These are phyloP conservation scores for Monosporozyma unispora DNA, from an alignment of 805 yeast genomes.

Conservation along the genomic window DNA sequence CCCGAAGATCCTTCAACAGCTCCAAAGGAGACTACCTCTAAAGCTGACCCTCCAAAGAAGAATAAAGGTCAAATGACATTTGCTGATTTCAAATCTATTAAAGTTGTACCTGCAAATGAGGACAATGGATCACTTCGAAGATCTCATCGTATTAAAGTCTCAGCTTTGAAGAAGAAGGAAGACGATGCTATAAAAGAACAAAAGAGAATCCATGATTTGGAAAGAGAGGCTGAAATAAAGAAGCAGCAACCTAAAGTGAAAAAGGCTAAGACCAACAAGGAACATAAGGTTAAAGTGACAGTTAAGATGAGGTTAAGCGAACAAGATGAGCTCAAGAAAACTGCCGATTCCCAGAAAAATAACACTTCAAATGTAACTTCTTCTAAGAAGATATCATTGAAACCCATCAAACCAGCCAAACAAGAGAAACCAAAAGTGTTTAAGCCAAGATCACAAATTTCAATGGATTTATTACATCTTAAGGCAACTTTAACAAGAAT, in stretches of 20 bases:
- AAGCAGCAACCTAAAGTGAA: neutral
- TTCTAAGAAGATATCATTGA: neutral
- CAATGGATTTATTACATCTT: slow-evolving; percentile 6
- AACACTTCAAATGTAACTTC: neutral
- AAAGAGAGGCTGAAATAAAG: neutral
- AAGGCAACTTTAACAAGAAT: slow-evolving; percentile 2
- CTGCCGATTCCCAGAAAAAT: neutral
- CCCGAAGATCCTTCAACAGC: neutral
- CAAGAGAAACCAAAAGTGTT: neutral
- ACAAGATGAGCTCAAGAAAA: neutral
- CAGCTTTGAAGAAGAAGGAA: neutral
- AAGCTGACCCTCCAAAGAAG: slow-evolving; percentile 2
- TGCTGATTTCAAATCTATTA: slow-evolving; percentile 22
- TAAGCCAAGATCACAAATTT: slow-evolving; percentile 13
- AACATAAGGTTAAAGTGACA: neutral
- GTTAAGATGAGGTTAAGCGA: neutral
- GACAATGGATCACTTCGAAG: neutral
- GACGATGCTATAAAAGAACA: neutral
- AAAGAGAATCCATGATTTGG: neutral
- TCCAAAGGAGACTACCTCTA: neutral
- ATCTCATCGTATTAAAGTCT: slow-evolving; percentile 1
- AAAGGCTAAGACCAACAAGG: neutral
- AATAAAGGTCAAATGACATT: slow-evolving; percentile 21
- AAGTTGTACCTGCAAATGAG: slow-evolving; percentile 7
- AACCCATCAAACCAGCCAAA: neutral